Evolutionary conservation across 345 rosid genomes (phyloP), one percentile per base, ranked within the genome.

Genomic region (Populus simonii): DNA sequence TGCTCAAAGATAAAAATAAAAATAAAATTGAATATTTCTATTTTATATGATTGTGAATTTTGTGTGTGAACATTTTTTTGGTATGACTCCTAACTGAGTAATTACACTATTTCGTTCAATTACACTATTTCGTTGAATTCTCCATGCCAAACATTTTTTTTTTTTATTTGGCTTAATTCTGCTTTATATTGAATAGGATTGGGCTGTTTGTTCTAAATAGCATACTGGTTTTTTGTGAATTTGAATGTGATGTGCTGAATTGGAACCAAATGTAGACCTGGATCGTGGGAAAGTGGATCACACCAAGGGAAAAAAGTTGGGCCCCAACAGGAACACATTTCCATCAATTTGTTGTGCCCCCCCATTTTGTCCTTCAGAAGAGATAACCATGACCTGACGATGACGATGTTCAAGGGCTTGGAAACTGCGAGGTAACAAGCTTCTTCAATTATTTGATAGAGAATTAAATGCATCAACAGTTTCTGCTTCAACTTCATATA

Each of bases 231-330:
- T 20, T n/a, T 3, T 57, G 29, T n/a, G 63, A n/a, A n/a, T n/a
- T 41, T 27, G 35, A 33, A 13, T n/a, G 20, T 47, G 73, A 70
- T 45, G 62, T 5, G 23, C 11, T 25, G 31, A 12, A 5, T 47
- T 16, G 35, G 71, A 7, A 20, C 45, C 45, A 33, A 72, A 55
- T 38, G 36, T 76, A 92, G 99, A 90, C 98, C 43, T 96, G 99
- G 99, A 92, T 96, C 29, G 98, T 96, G 29, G 99, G 99, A 9
- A 96, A 96, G 81, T 92, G 99, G 98, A 91, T 92, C 62, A 94
- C 98, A 69, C 97, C 92, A 9, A 80, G 92, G 45, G 87, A 94
- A 83, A 98, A 96, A 80, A 89, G 85, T 39, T 96, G 98, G 98
- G 98, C 98, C 2, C 99, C 99, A 31, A 57, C 80, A 31, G 98